Base-by-base conservation (phyloP, 306 rosid genomes). In the Vigna mungo region DNA sequence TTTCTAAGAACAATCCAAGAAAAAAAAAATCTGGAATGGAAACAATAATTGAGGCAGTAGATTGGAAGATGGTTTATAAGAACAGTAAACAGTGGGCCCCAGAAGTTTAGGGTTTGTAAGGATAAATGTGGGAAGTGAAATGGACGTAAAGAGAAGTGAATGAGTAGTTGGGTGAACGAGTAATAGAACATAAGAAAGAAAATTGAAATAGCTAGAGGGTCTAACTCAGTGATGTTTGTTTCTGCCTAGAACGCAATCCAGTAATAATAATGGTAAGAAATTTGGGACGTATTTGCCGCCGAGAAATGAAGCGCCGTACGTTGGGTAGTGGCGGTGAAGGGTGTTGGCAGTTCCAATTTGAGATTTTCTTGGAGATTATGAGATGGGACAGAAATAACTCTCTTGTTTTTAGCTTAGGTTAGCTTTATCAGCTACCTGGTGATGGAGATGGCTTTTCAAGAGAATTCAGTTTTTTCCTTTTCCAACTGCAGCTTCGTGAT, bases 201-300 rank as follows among this genome's bases (percentile, higher is more conserved):
- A 36, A 36, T 36, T 36, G 2, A 8, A 43, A 0, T 10, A 10
- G 47, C 1, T 43, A 43, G 14, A 43, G 4, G 47, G 49, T 44
- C 49, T 12, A 41, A 9, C 4, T 41, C 13, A 9, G 27, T 30
- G 9, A 51, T 17, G 61, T 49, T 49, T 4, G 60, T 51, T 34
- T 49, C 17, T 70, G 47, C 32, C 32, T 51, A 51, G 14, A 16
- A 47, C 17, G 32, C 17, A 51, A n/a, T 51, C 43, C 10, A 51
- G 17, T 51, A 51, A 51, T 51, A n/a, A 52, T 52, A 34, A 20
- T 16, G 9, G 9, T 36, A 36, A 36, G 8, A 36, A 36, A 4
- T 63, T 71, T 51, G 71, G 62, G 78, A 56, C 82, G 83, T 82
- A 69, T 77, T 15, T 21, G 88, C 89, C 88, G 87, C 78, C 88